Conservation (phyloP, 2,329 filamentous ascomycete genomes). For the Pseudodiploospora longispora region DNA sequence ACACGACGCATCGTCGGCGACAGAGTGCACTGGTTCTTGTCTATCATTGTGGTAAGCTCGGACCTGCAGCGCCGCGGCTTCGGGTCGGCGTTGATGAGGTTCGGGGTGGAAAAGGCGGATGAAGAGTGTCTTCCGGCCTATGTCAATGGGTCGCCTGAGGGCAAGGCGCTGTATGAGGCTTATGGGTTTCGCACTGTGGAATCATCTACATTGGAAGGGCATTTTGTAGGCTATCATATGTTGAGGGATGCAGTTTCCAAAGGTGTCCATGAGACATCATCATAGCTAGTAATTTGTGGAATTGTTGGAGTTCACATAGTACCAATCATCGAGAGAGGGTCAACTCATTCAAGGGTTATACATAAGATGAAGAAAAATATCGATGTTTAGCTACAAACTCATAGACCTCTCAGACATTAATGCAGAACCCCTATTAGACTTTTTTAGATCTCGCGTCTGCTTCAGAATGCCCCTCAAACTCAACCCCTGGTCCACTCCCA, state of each 20-base stretch:
- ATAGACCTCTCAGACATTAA: no score
- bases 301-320: no score
- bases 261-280: background rate
- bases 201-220: conserved; percentile 12
- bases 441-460: no score
- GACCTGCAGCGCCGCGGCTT: conserved; percentile 24
- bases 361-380: no score
- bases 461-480: conserved; percentile 19
- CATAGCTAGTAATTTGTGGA: no score
- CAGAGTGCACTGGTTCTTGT: conserved; percentile 24
- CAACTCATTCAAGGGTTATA: no score
- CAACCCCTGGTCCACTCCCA: conserved; percentile 55
- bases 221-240: conserved; percentile 22
- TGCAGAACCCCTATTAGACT: no score
- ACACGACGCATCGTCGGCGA: conserved; percentile 17
- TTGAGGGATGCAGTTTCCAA: conserved; percentile 12
- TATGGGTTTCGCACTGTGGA: conserved; percentile 20
- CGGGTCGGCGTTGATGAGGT: conserved; percentile 23
- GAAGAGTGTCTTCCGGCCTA: conserved; percentile 19
- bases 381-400: no score
- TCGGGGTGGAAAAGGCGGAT: conserved; percentile 22
- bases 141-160: conserved; percentile 20
- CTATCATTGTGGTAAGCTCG: conserved; percentile 23
- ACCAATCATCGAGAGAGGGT: no score
- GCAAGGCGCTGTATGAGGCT: conserved; percentile 19